Evolutionary conservation across 768 basidiomycete species (phyloP), one percentile per base, ranked within the genome.

Genomic region (Tulasnella sp.): DNA sequence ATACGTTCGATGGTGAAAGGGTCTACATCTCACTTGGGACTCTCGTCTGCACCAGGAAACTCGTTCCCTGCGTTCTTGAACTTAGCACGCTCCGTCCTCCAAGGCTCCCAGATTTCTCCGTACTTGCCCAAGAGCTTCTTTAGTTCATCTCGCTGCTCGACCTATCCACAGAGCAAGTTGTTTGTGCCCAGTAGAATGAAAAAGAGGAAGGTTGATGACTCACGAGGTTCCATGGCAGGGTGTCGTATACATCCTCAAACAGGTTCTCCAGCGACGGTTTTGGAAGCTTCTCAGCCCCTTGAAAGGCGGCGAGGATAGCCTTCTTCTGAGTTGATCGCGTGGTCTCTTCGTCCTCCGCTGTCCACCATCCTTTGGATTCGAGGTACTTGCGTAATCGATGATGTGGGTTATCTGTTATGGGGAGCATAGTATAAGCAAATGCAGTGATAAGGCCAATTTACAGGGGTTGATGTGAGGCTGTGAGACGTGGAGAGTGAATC

Each of bases 361-460:
- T 75, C 92, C 92, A 96, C 89, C 92, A 93, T 7, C 83, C 82
- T 52, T 74, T 77, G 17, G 82, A 79, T 67, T 92, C 87, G 73
- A 96, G 78, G 73, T 82, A 96, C 19, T 84, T 69, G n/a, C 89
- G 79, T 70, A 93, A 88, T 29, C 92, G 83, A 24, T 78, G 76
- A 60, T 92, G 81, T 1, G 92, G 92, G 68, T 93, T 92, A 62
- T 94, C 89, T 49, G 50, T 1, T 10, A 11, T 19, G 22, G 41
- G 30, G 11, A 38, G 21, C 8, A 46, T 24, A 22, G 12, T 50
- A 27, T 17, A 22, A n/a, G n/a, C 46, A 1, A 12, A 11, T 22
- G 49, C 25, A 59, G 29, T 29, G 15, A 19, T 31, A 11, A 15
- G 57, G n/a, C n/a, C n/a, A n/a, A n/a, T n/a, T n/a, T n/a, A 30